Evolutionary conservation across 2,329 filamentous ascomycete species (phyloP).

Genomic region (Lithohypha guttulata): DNA sequence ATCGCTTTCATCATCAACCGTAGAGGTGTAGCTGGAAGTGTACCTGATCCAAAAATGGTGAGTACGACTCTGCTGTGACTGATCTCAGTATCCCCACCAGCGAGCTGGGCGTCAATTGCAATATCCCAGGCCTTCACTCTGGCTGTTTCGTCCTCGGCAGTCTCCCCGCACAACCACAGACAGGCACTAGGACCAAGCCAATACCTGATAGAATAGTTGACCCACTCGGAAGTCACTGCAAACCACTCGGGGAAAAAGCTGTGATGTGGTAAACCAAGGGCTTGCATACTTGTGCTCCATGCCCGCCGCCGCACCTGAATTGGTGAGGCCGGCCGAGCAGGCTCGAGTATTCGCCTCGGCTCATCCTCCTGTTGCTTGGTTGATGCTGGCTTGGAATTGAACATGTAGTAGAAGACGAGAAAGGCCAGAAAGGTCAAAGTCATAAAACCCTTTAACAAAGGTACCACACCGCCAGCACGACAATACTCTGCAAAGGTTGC

Average conservation of each 20-base stretch:
- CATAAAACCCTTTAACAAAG: slow-evolving; percentile 23
- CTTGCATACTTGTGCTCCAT: slow-evolving; percentile 88
- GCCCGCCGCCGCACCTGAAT: slow-evolving; percentile 78
- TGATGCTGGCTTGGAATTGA: slow-evolving; percentile 46
- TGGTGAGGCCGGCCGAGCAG: slow-evolving; percentile 64
- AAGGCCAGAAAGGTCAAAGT: slow-evolving; percentile 35
- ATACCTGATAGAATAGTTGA: slow-evolving; percentile 71
- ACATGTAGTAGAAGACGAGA: slow-evolving; percentile 44
- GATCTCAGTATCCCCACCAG: slow-evolving; percentile 80
- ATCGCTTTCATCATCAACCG: slow-evolving; percentile 85
- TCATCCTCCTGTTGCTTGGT: slow-evolving; percentile 34
- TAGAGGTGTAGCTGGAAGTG: slow-evolving; percentile 69
- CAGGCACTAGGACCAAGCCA: slow-evolving; percentile 67
- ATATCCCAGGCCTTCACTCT: slow-evolving; percentile 88
- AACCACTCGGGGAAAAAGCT: slow-evolving; percentile 77
- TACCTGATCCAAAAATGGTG: slow-evolving; percentile 78
- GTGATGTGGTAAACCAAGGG: slow-evolving; percentile 80
- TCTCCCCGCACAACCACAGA: slow-evolving; percentile 66
- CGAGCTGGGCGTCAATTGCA: slow-evolving; percentile 82
- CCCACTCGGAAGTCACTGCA: slow-evolving; percentile 66
- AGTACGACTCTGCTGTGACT: slow-evolving; percentile 77
- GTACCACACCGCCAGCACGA: slow-evolving; percentile 20
- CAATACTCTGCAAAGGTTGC: slow-evolving; percentile 19
- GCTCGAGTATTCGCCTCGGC: slow-evolving; percentile 19
- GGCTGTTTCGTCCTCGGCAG: slow-evolving; percentile 73